These are phyloP conservation scores for Cinnamomum chago DNA, from an alignment of 164 flowering plant genomes.

Conservation along the genomic window DNA sequence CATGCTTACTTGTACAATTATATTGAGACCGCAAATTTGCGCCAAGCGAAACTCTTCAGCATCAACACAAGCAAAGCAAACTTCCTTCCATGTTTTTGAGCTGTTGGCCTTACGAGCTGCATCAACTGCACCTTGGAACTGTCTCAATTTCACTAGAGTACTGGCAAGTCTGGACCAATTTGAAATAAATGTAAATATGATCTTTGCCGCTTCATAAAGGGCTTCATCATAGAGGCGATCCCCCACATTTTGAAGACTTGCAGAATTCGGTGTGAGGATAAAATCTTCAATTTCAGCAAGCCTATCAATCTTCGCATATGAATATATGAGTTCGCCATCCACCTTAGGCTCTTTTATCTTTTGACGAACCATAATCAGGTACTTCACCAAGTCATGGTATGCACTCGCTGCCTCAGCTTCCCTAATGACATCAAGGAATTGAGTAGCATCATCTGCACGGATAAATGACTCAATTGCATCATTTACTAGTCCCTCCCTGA, in stretches of 20 bases:
- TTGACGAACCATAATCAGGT: constrained; percentile 96
- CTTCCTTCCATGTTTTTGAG: constrained; percentile 97
- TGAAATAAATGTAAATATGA: constrained; percentile 87
- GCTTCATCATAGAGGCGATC: constrained; percentile 93
- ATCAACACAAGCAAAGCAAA: constrained; percentile 99
- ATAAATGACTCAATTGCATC: constrained; percentile 99
- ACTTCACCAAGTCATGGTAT: constrained; percentile 88
- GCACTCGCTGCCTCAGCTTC: constrained; percentile 86
- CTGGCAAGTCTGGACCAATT: constrained; percentile 95
- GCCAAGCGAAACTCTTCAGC: constrained; percentile 99
- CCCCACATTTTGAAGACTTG: constrained; percentile 95
- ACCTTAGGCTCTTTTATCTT: constrained; percentile 95
- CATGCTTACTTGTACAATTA: constrained; percentile 54
- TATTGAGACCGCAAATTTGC: constrained; percentile 96
- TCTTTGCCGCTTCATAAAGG: constrained; percentile 94
- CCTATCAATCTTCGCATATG: constrained; percentile 99
- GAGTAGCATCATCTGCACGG: constrained; percentile 94
- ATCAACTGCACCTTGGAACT: constrained; percentile 99
- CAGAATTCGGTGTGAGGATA: constrained; percentile 97
- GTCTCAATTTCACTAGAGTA: constrained; percentile 81
- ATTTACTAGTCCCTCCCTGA: constrained; percentile 89
- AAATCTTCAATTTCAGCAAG: constrained; percentile 95
- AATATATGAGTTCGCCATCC: constrained; percentile 96
- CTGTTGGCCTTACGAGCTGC: constrained; percentile 99
- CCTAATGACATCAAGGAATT: constrained; percentile 84